phyloP scores from a whole-genome alignment of 305 asterid genomes.

The Rubia peregrina region DNA sequence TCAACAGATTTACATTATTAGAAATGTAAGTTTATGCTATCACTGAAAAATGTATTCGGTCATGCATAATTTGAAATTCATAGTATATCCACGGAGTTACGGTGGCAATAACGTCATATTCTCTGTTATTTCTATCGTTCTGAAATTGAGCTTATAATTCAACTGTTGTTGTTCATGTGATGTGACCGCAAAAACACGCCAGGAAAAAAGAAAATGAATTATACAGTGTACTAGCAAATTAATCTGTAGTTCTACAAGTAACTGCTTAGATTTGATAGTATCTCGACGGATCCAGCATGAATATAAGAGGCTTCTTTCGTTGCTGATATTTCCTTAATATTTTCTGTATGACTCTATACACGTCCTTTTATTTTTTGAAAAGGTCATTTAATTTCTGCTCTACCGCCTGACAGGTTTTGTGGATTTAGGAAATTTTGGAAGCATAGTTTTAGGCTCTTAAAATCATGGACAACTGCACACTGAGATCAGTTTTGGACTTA shows the following conservation, averaged over 20 bases:
- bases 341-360: background rate
- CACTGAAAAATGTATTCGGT: background rate
- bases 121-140: background rate
- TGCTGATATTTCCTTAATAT: background rate
- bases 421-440: background rate
- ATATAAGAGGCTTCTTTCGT: background rate
- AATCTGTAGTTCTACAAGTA: background rate
- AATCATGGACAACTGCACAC: slow-evolving; percentile 46
- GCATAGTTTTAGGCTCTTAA: slow-evolving; percentile 14
- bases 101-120: background rate
- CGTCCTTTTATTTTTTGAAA: background rate
- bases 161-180: background rate
- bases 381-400: background rate
- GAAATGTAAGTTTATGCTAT: background rate
- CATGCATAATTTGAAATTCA: background rate
- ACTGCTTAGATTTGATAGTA: background rate
- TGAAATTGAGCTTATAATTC: background rate
- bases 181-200: background rate
- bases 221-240: background rate
- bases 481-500: slow-evolving; percentile 68
- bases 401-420: background rate
- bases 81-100: background rate
- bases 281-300: background rate
- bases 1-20: background rate
- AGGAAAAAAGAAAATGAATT: background rate